phyloP scores from a whole-genome alignment of 805 yeast species.

The Priceomyces haplophilus region DNA sequence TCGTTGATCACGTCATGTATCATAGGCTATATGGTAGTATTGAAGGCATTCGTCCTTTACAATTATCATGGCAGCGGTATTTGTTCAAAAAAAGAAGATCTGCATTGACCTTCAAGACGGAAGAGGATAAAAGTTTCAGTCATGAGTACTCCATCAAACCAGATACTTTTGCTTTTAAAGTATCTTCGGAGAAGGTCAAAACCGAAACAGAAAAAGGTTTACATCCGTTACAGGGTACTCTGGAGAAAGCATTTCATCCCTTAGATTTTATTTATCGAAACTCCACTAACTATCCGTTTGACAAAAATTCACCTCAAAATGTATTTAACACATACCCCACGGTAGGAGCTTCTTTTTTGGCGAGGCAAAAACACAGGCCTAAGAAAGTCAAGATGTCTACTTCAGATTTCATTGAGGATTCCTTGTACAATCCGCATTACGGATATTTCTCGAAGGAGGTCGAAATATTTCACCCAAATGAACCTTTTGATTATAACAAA shows the following conservation, averaged over 20 bases:
- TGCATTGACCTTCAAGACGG: conserved; percentile 4
- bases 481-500: conserved; percentile 60
- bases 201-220: no score
- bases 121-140: conserved; percentile 18
- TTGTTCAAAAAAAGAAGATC: conserved; percentile 1
- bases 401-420: conserved; percentile 80
- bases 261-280: conserved; percentile 36
- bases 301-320: conserved; percentile 35
- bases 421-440: conserved; percentile 74
- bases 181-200: conserved; percentile 16
- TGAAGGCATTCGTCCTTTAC: not conserved
- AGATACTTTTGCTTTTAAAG: conserved; percentile 44
- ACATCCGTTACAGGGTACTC: conserved; percentile 26
- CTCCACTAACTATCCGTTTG: conserved; percentile 43
- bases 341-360: conserved; percentile 31
- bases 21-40: not conserved
- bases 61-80: not conserved
- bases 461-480: conserved; percentile 65
- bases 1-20: not conserved
- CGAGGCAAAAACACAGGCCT: conserved; percentile 48
- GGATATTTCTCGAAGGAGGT: conserved; percentile 82
- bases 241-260: conserved; percentile 15
- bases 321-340: conserved; percentile 35
- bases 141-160: conserved; percentile 46
- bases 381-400: conserved; percentile 64